Base-by-base conservation (phyloP, 305 asterid genomes). In the Solanum aculeatissimum region DNA sequence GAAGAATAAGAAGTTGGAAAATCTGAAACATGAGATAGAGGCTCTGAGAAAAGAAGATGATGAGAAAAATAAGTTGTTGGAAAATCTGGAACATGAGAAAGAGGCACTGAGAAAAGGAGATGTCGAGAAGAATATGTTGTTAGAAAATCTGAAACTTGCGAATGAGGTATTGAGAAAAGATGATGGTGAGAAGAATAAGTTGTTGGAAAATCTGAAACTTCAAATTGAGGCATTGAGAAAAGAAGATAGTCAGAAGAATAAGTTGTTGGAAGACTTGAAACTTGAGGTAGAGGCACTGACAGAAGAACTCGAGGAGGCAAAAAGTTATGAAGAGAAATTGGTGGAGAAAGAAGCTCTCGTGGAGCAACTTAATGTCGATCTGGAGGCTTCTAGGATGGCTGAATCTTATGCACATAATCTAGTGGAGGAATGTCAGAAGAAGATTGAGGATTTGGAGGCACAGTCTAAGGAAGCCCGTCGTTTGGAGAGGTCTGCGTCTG, bases 351-450 rank as follows among this genome's bases (percentile, higher is more conserved):
- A 97, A 88, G 92, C 88, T 62, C 65, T 89, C 77, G 54, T 97
- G 15, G 98, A 97, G 89, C 94, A 97, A 89, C 95, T 94, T 74
- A 95, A 88, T 87, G 97, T 93, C 16, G 98, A 97, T 83, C 87
- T 97, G 80, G 99, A 95, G 92, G 98, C 99, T 81, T 93, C 98
- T n/a, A 92, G 91, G 87, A 89, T 93, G 93, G 96, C 98, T 10
- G 98, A 93, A 85, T 97, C 98, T 55, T 94, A 93, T 85, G 94
- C 98, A 2, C 96, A 87, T 54, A 91, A 88, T 88, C 88, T 97
- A 55, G 90, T 92, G 87, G 93, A 94, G 82, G 99, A 97, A 88
- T 91, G 95, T 93, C 92, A 92, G 42, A 90, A 85, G 63, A 95
- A 88, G 89, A 93, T 92, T 32, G 95, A 92, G 86, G 97, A 94